Evolutionary conservation across 306 rosid genomes (phyloP), one percentile per base, ranked within the genome.

Genomic region (Castanea crenata): DNA sequence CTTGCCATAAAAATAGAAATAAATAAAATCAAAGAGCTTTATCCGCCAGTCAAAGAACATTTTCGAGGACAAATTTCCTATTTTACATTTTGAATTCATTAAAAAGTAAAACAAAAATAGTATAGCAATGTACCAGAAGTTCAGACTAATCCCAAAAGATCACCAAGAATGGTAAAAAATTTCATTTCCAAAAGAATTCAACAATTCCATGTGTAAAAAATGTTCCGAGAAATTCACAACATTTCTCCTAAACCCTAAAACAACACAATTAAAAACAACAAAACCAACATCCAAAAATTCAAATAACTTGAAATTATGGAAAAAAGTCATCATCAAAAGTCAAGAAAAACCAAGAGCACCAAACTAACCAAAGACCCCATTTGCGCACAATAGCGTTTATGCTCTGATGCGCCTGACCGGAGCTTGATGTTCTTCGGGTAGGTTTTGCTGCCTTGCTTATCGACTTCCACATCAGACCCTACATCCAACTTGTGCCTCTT

Each of bases 401-500:
- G 69, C 14, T 25, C 27, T 6, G 81, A 72, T 74, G 86, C 90
- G 80, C 91, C 87, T 77, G 97, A 91, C n/a, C 3, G 77, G 5
- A 95, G 96, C 86, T 88, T 89, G 16, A 88, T 57, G 1, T 80
- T 74, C 74, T 90, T 89, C 3, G 4, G 7, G 18, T 73, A 0
- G 35, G 32, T 79, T 58, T 89, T 91, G 2, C 0, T 1, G 5
- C 99, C 99, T 0, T 70, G 59, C 29, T 51, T 46, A 8, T 74
- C 59, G 75, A 95, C 87, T 44, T 51, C 83, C 78, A 95, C 86
- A 76, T 80, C 79, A 15, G 82, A 90, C 78, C 92, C 88, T 41
- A 90, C 91, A 78, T 58, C 78, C 38, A 92, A 70, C 15, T 1
- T 12, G 55, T 85, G 73, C 77, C 92, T 80, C 86, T 87, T 90